Evolutionary conservation across 2,329 filamentous ascomycete species (phyloP), one percentile per base, ranked within the genome.

Genomic region (Biscogniauxia mediterranea): DNA sequence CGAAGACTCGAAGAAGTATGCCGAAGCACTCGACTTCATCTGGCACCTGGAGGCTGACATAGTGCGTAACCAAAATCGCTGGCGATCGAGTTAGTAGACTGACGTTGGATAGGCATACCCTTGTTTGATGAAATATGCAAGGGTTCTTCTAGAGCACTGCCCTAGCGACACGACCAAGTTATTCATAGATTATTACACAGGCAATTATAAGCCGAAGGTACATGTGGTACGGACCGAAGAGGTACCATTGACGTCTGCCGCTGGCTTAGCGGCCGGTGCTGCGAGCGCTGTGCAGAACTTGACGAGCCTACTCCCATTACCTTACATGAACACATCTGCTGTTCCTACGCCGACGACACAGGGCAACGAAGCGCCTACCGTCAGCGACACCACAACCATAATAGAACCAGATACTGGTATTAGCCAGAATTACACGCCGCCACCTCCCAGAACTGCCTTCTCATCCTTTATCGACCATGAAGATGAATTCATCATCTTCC

Each of bases 381-480:
- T 81, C 26, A 82, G 80, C 60, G 85, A 89, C 57, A 78, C 78
- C 2, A 77, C 81, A 19, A 78, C 86, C 20, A 71, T 83, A 8
- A 63, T 86, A 68, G 73, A 85, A 65, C 70, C 83, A 63, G 74
- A 87, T 52, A 74, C 80, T 55, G 70, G 76, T 28, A 71, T 78
- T 0, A 70, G 77, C 3, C 79, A 80, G 3, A 83, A 85, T 65
- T 99, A 99, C 75, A 87, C 85, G 5, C 83, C 90, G 1, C 94
- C 95, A 0, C 90, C 89, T 61, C 94, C 95, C 5, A 83, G 94
- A 63, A 93, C 89, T 1, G 94, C 95, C 0, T 99, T 99, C 70
- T 97, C 95, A 1, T 94, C 92, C 0, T 99, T 99, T 71, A 93
- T 99, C 62, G 94, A 97, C 70, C 93, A 97, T 72, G 85, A 95